Percentiles rank a stretch among this genome's conserved stretches.
These are phyloP conservation scores for Camellia sinensis DNA, from an alignment of 148 eudicot genomes.

Conservation along the genomic window DNA sequence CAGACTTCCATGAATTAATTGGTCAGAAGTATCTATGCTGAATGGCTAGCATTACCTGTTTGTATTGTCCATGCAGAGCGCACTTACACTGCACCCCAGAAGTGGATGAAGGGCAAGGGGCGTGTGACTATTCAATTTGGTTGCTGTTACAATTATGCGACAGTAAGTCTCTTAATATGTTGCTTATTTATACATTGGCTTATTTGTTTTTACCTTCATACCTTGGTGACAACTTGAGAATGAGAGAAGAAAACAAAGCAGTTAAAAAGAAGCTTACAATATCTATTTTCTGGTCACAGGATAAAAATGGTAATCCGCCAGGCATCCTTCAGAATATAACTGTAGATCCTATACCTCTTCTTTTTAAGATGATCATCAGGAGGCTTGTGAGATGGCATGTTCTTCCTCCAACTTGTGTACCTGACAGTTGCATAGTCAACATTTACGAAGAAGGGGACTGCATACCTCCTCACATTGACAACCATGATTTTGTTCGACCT, in stretches of 20 bases:
- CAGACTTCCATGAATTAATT: background rate
- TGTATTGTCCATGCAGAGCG: conserved; percentile 48
- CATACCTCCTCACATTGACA: conserved; percentile 97
- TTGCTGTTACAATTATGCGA: conserved; percentile 76
- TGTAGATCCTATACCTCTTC: conserved; percentile 81
- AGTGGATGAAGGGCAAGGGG: conserved; percentile 99
- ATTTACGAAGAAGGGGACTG: conserved; percentile 92
- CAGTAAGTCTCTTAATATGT: conserved; percentile 29
- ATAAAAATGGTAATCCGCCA: conserved; percentile 81
- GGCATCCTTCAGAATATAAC: conserved; percentile 66
- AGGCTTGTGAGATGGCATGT: conserved; percentile 91
- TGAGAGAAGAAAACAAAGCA: background rate
- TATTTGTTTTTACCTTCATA: no score
- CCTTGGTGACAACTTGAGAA: conserved; percentile 6
- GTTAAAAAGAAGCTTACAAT: background rate
- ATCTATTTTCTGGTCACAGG: conserved; percentile 46
- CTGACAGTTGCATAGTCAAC: conserved; percentile 95
- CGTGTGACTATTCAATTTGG: conserved; percentile 93
- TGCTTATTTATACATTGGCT: no score
- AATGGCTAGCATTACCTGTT: conserved; percentile 1
- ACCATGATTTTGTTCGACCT: conserved; percentile 93
- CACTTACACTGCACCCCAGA: conserved; percentile 77
- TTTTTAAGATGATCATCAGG: conserved; percentile 75
- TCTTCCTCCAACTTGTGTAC: conserved; percentile 83
- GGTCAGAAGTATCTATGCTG: conserved; percentile 3